phyloP scores from a whole-genome alignment of 129 eudicot species.

The Erigeron canadensis region DNA sequence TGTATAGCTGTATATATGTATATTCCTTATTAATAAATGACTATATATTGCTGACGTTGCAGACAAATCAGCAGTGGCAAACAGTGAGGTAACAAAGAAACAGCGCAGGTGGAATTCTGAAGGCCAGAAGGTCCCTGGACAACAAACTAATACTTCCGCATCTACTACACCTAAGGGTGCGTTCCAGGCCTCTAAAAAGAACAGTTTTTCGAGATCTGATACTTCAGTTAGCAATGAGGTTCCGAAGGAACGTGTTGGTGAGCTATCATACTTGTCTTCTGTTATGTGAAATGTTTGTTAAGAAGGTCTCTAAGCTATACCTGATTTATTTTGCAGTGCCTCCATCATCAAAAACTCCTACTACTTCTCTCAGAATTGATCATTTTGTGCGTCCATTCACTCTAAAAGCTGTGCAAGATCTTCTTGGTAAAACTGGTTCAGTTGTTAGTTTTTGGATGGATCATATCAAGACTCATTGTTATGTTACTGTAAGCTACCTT shows the following conservation, averaged over 20 bases:
- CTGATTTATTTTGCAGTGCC: conserved; percentile 48
- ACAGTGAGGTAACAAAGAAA: conserved; percentile 40
- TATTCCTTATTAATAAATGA: no score
- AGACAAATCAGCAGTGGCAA: conserved; percentile 34
- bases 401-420: conserved; percentile 69
- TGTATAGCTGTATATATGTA: neutral
- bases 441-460: conserved; percentile 74
- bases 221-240: conserved; percentile 38
- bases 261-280: conserved; percentile 17
- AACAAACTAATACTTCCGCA: conserved; percentile 11
- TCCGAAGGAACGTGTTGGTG: conserved; percentile 67
- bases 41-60: conserved; percentile 7
- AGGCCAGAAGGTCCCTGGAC: conserved; percentile 26
- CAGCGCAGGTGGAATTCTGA: conserved; percentile 57
- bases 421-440: conserved; percentile 57
- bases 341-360: conserved; percentile 46
- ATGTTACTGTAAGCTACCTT: conserved; percentile 49
- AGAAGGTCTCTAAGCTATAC: neutral
- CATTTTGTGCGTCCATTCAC: conserved; percentile 69
- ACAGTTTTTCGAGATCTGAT: conserved; percentile 33
- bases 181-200: conserved; percentile 27
- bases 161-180: conserved; percentile 24
- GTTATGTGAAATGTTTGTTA: neutral
- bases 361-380: conserved; percentile 64
- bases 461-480: conserved; percentile 79